phyloP scores from a whole-genome alignment of 169 alveolate species.

The Amoebophrya sp. region DNA sequence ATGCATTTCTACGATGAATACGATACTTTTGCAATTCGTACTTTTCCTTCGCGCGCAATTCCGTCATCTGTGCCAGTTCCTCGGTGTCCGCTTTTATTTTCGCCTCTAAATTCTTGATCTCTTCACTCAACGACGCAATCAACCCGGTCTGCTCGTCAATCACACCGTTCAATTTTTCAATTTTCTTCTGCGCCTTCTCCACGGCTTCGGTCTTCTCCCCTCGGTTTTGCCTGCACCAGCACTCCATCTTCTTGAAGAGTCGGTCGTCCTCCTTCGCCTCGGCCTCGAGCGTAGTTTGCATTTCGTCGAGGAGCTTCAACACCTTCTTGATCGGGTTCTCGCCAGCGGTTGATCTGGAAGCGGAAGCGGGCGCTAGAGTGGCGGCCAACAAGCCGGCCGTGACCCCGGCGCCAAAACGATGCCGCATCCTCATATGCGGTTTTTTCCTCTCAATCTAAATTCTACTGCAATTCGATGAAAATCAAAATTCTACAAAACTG shows the following conservation, averaged over 20 bases:
- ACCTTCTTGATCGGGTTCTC: constrained; percentile 19
- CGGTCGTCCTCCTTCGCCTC: not conserved
- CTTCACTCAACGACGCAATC: not conserved
- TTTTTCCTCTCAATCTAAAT: too few relatives aligned
- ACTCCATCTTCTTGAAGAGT: constrained; percentile 20
- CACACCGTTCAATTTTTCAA: not conserved
- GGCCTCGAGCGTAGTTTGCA: not conserved
- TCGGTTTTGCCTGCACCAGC: not conserved
- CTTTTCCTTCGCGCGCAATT: not conserved
- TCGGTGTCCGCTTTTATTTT: not conserved
- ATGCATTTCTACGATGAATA: too few relatives aligned
- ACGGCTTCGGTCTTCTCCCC: not conserved
- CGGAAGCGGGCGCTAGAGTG: too few relatives aligned
- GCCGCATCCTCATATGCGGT: too few relatives aligned
- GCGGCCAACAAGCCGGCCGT: too few relatives aligned
- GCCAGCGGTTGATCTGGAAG: not conserved
- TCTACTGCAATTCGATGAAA: too few relatives aligned
- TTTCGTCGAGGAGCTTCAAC: not conserved
- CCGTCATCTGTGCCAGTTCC: not conserved
- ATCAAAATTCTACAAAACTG: too few relatives aligned
- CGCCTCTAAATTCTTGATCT: not conserved
- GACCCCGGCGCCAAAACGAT: too few relatives aligned
- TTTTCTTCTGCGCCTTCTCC: not conserved
- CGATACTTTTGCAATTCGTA: too few relatives aligned
- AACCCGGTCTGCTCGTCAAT: constrained; percentile 10